These are phyloP conservation scores for Cladophialophora psammophila DNA, from an alignment of 2,329 filamentous ascomycete species.

Conservation along the genomic window DNA sequence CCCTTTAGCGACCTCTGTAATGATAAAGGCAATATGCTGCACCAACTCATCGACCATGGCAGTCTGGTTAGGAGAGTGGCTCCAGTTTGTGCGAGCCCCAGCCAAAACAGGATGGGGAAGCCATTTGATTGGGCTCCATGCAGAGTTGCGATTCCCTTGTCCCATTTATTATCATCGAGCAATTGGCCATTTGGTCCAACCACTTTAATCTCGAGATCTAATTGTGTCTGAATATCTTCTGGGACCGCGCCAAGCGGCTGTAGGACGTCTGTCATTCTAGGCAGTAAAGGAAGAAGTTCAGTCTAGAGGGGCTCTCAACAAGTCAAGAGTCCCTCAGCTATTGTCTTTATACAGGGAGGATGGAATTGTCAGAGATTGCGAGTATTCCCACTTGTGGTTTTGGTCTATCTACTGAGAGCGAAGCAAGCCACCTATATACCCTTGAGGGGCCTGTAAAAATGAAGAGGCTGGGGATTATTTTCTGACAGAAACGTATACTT, in stretches of 20 bases:
- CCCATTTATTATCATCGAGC: constrained; percentile 41
- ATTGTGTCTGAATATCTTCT: neutral
- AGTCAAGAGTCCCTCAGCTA: neutral
- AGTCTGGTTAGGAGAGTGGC: constrained; percentile 22
- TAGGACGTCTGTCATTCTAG: neutral
- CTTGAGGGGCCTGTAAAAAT: no score
- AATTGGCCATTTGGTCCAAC: constrained; percentile 38
- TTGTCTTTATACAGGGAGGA: neutral
- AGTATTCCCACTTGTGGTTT: no score
- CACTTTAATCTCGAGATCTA: constrained; percentile 22
- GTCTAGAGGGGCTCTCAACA: neutral
- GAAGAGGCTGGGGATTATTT: no score
- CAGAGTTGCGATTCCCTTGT: constrained; percentile 22
- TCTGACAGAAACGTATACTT: no score
- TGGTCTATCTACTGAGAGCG: no score
- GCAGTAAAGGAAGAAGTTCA: neutral
- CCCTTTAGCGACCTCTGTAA: constrained; percentile 6
- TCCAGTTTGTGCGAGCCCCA: constrained; percentile 23
- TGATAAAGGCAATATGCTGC: constrained; percentile 27
- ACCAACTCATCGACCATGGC: constrained; percentile 26
- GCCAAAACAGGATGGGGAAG: constrained; percentile 30
- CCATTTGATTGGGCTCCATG: constrained; percentile 22
- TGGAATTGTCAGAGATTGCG: no score
- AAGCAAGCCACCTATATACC: no score
- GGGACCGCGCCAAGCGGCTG: neutral